Evolutionary conservation across 208 protist species (phyloP), one percentile per base, ranked within the genome.

Genomic region (Crithidia sp.): DNA sequence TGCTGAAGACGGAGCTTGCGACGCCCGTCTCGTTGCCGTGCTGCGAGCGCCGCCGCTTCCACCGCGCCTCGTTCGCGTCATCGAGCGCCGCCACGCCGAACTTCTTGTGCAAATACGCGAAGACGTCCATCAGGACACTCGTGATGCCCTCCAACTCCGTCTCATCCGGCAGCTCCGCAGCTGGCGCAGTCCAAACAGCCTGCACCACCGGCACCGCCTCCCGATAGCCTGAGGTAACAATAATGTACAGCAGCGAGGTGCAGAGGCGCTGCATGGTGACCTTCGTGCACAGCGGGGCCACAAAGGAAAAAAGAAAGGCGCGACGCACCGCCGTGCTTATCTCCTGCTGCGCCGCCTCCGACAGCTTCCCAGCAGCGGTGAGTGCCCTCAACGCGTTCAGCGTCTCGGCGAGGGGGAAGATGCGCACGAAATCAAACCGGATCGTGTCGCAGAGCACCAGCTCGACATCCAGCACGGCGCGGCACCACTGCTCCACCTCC

Each of bases 371-470:
- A 28, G 65, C 59, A 7, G 55, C 61, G 6, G 63, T n/a, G 5
- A 77, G 63, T 13, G 57, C 77, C 53, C 76, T 73, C 37, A 96
- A 56, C 16, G 85, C 55, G n/a, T 75, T 73, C 61, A 86, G 57
- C 28, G 85, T 87, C 7, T 79, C 73, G 4, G 71, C 76, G 37
- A 87, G 74, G 17, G 88, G 85, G 54, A 92, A 88, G n/a, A 79
- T 82, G 12, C 86, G 78, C 50, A 94, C 88, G 77, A 95, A 95
- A 54, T 93, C 84, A 72, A 96, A 96, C 36, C 74, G 59, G 16
- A 96, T 77, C 4, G 86, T 83, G 58, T 95, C 83, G 57, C 88
- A 86, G 41, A 96, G 58, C 17, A 96, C 66, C 39, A 95, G 72
- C 78, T 96, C 92, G 47, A 85, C 84, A 36, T 95, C 81, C 7